Evolutionary conservation across 768 basidiomycete species (phyloP).

Genomic region (Leccinum rimulosum): DNA sequence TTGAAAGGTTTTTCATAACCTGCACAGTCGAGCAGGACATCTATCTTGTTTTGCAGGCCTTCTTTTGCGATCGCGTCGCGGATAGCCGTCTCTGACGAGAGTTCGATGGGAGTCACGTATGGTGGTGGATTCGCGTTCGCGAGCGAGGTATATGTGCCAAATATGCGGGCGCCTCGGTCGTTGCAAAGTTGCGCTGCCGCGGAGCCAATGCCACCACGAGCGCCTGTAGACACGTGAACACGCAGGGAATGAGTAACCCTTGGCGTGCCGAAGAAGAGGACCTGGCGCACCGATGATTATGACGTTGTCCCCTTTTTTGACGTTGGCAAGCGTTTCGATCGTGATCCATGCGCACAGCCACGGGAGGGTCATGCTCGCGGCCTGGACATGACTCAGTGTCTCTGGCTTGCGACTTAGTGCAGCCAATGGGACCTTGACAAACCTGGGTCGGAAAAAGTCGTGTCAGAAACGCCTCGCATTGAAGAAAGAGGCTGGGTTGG

Average conservation of each 20-base stretch:
- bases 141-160: constrained; percentile 35
- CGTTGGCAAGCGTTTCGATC: constrained; percentile 32
- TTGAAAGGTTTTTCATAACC: constrained; percentile 34
- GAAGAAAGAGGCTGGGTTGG: not conserved
- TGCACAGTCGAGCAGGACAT: constrained; percentile 34
- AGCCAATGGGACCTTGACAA: constrained; percentile 27
- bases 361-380: constrained; percentile 33
- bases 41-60: constrained; percentile 30
- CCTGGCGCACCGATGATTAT: constrained; percentile 28
- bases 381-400: constrained; percentile 23
- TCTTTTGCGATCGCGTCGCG: constrained; percentile 27
- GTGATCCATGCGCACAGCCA: constrained; percentile 40
- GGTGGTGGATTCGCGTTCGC: constrained; percentile 22
- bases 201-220: constrained; percentile 35
- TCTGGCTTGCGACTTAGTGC: constrained; percentile 32
- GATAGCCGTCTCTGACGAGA: constrained; percentile 30
- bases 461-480: not conserved
- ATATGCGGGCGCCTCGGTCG: constrained; percentile 31
- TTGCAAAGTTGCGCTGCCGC: constrained; percentile 34
- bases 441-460: constrained; percentile 13
- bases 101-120: constrained; percentile 32
- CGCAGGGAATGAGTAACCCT: not conserved
- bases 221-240: constrained; percentile 18
- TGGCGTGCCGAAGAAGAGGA: not conserved
- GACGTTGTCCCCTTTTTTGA: constrained; percentile 34